These are phyloP conservation scores for Lepidium campestre DNA, from an alignment of 441 rosid species.

Conservation along the genomic window DNA sequence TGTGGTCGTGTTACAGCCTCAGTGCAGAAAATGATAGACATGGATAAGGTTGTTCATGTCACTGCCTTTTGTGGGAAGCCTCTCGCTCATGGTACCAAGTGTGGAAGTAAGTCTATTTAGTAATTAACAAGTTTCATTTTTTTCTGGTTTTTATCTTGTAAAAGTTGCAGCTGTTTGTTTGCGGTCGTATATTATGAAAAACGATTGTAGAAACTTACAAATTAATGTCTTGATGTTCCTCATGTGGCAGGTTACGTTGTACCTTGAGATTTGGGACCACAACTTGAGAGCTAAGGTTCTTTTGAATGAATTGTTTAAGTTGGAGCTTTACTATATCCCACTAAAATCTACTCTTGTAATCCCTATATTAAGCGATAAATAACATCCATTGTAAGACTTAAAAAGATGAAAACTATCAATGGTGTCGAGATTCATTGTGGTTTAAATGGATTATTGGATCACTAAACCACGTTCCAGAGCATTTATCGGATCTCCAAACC, in stretches of 20 bases:
- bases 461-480: not conserved
- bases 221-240: constrained; percentile 4
- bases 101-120: constrained; percentile 27
- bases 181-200: not conserved
- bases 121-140: not conserved
- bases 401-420: not conserved
- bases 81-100: constrained; percentile 28
- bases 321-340: not conserved
- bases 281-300: not conserved
- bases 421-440: not conserved
- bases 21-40: constrained; percentile 26
- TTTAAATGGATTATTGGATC: not conserved
- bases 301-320: not conserved
- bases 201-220: no score
- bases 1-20: constrained; percentile 21
- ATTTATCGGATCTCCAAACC: not conserved
- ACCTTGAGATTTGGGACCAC: constrained; percentile 16
- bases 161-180: not conserved
- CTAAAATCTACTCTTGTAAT: not conserved
- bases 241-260: constrained; percentile 19
- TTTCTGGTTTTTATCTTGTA: not conserved
- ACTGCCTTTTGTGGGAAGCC: constrained; percentile 33
- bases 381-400: no score
- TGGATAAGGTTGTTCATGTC: constrained; percentile 29
- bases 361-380: constrained; percentile 3